These are phyloP conservation scores for Malus orientalis DNA, from an alignment of 306 rosid species.

Conservation along the genomic window DNA sequence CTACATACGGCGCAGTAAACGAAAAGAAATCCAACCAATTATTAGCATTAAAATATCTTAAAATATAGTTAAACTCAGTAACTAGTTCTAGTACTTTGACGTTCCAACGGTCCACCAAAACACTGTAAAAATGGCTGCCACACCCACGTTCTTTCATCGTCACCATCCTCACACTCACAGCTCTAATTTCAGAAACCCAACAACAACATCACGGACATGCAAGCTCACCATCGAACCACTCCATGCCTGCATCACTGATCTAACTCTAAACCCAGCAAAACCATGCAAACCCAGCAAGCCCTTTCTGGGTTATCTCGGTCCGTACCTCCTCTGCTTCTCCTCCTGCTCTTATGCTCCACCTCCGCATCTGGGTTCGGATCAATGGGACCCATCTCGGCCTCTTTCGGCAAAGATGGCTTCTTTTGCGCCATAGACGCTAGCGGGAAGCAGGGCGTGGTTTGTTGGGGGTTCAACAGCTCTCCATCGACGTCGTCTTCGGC, in stretches of 20 bases:
- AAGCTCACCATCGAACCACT: slow-evolving; percentile 37
- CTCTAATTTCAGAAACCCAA: slow-evolving; percentile 23
- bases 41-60: slow-evolving; percentile 1
- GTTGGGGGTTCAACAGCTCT: slow-evolving; percentile 70
- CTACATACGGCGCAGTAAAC: not conserved
- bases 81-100: slow-evolving; percentile 18
- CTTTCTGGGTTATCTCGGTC: slow-evolving; percentile 14
- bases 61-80: slow-evolving; percentile 13
- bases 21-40: not conserved
- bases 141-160: slow-evolving; percentile 59
- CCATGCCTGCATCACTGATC: slow-evolving; percentile 10
- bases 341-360: slow-evolving; percentile 16
- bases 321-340: slow-evolving; percentile 11
- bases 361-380: slow-evolving; percentile 53
- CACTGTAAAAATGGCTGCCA: slow-evolving; percentile 50
- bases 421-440: slow-evolving; percentile 91
- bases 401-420: slow-evolving; percentile 51
- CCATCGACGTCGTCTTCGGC: slow-evolving; percentile 24
- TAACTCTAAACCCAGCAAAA: slow-evolving; percentile 4
- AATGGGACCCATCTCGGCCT: slow-evolving; percentile 85
- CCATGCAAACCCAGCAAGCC: slow-evolving; percentile 47
- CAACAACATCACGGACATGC: slow-evolving; percentile 28
- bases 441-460: slow-evolving; percentile 70
- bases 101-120: slow-evolving; percentile 30
- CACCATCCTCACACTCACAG: slow-evolving; percentile 33